Evolutionary conservation across 768 basidiomycete genomes (phyloP).

Genomic region (Leccinum incarnatum): DNA sequence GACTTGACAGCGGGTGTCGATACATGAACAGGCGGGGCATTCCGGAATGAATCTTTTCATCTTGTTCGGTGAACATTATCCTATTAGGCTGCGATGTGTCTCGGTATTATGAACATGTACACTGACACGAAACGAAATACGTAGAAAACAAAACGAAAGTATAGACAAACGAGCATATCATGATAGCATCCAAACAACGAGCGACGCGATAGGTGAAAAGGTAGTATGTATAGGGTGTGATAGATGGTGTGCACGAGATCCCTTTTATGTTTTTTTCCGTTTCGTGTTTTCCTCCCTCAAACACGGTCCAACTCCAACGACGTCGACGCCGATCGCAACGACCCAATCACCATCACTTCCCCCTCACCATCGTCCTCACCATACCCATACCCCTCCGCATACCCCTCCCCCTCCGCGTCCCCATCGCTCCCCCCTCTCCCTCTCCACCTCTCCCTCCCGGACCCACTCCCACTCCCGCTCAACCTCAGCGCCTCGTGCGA

Average conservation of each 20-base stretch:
- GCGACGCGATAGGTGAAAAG: not conserved
- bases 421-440: too few relatives aligned
- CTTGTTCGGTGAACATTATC: not conserved
- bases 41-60: too few relatives aligned
- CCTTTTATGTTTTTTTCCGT: not conserved
- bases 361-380: conserved; percentile 2
- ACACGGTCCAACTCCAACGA: not conserved
- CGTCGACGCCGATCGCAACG: not conserved
- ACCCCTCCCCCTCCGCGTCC: too few relatives aligned
- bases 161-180: not conserved
- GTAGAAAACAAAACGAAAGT: not conserved
- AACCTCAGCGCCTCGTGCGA: not conserved
- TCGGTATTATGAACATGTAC: not conserved
- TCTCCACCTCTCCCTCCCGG: too few relatives aligned
- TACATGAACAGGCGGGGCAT: too few relatives aligned
- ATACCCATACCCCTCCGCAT: too few relatives aligned
- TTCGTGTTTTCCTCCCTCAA: not conserved
- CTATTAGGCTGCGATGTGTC: too few relatives aligned
- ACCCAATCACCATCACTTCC: conserved; percentile 22
- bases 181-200: not conserved
- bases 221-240: too few relatives aligned
- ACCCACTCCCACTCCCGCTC: too few relatives aligned
- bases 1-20: too few relatives aligned
- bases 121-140: not conserved
- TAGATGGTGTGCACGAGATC: not conserved